Evolutionary conservation across 495 filamentous ascomycete genomes (phyloP).

Genomic region (Tuber borchii): DNA sequence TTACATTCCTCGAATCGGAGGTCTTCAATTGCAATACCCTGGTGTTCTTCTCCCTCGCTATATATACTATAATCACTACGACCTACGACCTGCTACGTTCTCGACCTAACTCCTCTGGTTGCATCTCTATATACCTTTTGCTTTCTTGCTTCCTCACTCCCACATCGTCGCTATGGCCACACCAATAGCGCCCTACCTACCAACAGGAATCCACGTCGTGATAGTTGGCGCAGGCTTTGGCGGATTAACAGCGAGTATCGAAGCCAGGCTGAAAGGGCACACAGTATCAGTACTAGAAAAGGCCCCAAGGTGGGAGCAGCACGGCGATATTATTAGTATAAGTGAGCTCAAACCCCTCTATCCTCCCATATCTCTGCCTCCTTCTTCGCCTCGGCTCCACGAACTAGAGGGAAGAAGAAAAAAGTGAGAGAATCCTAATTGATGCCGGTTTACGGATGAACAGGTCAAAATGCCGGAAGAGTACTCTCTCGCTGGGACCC

Average conservation of each 20-base stretch:
- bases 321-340: slow-evolving; percentile 40
- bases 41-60: background rate
- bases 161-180: slow-evolving; percentile 25
- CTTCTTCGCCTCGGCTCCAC: slow-evolving; percentile 45
- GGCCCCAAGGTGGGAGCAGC: slow-evolving; percentile 30
- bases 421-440: background rate
- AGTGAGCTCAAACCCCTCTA: slow-evolving; percentile 18
- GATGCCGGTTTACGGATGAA: slow-evolving; percentile 1
- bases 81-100: background rate
- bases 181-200: slow-evolving; percentile 38
- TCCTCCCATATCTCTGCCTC: slow-evolving; percentile 53
- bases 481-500: slow-evolving; percentile 39
- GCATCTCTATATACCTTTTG: background rate
- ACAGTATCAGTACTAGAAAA: slow-evolving; percentile 55
- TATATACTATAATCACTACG: background rate
- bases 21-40: background rate
- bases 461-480: slow-evolving; percentile 39
- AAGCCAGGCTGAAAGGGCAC: slow-evolving; percentile 60
- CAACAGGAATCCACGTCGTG: slow-evolving; percentile 55
- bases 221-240: slow-evolving; percentile 60
- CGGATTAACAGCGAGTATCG: slow-evolving; percentile 58
- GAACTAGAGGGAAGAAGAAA: slow-evolving; percentile 33
- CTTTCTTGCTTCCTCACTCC: background rate
- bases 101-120: background rate
- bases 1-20: background rate